These are phyloP conservation scores for Sambucus nigra DNA, from an alignment of 129 eudicot genomes.

Conservation along the genomic window DNA sequence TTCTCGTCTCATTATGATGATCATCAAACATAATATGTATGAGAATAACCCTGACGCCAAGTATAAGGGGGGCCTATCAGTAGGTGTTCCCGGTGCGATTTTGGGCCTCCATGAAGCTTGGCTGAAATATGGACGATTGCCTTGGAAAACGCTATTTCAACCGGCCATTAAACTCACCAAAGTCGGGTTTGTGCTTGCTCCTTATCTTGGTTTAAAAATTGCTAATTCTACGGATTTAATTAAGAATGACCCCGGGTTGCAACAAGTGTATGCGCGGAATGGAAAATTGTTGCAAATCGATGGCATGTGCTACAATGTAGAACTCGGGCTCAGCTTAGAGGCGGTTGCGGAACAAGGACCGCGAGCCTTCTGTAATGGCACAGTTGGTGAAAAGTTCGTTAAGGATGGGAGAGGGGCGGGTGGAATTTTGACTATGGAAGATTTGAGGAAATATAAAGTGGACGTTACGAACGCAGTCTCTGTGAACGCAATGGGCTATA, in stretches of 20 bases:
- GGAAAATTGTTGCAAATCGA: constrained; percentile 62
- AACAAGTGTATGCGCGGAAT: constrained; percentile 64
- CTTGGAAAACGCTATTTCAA: constrained; percentile 61
- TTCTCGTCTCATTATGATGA: neutral
- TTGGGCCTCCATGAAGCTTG: constrained; percentile 78
- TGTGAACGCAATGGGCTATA: constrained; percentile 68
- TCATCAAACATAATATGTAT: constrained; percentile 67
- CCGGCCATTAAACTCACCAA: constrained; percentile 70
- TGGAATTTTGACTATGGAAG: constrained; percentile 85
- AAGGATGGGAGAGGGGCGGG: constrained; percentile 65
- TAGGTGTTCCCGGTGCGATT: constrained; percentile 91
- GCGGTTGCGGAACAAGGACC: constrained; percentile 81
- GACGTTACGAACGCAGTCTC: constrained; percentile 47
- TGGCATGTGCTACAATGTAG: constrained; percentile 63
- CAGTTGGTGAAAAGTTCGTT: constrained; percentile 60
- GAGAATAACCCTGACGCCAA: constrained; percentile 41
- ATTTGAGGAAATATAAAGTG: constrained; percentile 62
- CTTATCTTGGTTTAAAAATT: constrained; percentile 48
- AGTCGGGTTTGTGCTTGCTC: constrained; percentile 58
- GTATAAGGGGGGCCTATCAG: constrained; percentile 53
- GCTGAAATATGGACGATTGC: constrained; percentile 62
- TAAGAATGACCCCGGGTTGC: constrained; percentile 56
- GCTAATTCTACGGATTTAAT: constrained; percentile 19
- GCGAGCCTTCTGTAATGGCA: constrained; percentile 62
- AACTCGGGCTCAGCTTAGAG: constrained; percentile 67